Conservation (phyloP, 192 early-diverging fungal species). For the Coemansia sp. region DNA sequence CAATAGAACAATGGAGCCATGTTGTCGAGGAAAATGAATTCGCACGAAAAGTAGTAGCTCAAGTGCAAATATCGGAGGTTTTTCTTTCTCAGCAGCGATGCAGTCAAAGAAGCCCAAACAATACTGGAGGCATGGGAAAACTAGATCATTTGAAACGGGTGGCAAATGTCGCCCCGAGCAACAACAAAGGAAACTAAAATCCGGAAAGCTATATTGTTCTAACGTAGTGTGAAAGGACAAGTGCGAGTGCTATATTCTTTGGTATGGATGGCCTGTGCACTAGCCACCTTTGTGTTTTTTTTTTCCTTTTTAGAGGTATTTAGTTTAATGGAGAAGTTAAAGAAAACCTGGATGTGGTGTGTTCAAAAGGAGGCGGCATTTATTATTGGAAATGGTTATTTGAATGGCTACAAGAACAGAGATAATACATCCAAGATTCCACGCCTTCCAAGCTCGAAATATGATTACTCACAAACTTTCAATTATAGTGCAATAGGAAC, state of each 20-base stretch:
- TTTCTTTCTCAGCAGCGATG: neutral
- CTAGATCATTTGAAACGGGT: too few relatives aligned
- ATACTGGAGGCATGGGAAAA: neutral
- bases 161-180: neutral
- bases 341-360: neutral
- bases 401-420: neutral
- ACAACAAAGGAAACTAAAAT: neutral
- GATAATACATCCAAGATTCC: neutral
- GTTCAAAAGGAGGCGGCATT: neutral
- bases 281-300: neutral
- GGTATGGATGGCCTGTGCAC: slow-evolving; percentile 2
- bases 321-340: neutral
- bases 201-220: neutral
- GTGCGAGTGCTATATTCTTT: neutral
- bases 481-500: neutral
- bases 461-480: neutral
- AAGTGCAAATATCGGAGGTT: slow-evolving; percentile 1
- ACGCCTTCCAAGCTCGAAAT: neutral
- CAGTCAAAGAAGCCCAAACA: neutral
- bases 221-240: neutral
- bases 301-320: neutral
- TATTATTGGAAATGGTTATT: neutral
- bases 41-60: too few relatives aligned
- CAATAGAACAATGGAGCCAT: neutral
- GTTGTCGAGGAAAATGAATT: too few relatives aligned